Percentiles rank a stretch among this genome's conserved stretches.
phyloP scores from a whole-genome alignment of 2,329 filamentous ascomycete species.

The Claviceps arundinis region DNA sequence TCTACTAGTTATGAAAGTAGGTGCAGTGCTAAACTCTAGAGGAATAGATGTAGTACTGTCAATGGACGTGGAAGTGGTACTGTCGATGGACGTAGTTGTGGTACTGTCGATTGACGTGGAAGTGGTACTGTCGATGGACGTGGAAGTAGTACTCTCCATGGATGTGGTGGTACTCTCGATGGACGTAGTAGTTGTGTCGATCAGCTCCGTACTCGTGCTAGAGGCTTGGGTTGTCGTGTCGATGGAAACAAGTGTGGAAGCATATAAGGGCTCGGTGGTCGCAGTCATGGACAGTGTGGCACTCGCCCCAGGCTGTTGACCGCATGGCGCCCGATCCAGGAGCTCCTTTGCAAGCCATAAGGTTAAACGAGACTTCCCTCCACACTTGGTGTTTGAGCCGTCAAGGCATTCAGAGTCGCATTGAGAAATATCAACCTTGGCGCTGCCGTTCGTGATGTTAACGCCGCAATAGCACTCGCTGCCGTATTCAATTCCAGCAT shows the following conservation, averaged over 20 bases:
- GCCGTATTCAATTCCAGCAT: slow-evolving; percentile 32
- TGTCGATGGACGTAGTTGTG: too few relatives aligned
- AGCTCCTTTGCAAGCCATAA: slow-evolving; percentile 36
- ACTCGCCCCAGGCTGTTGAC: slow-evolving; percentile 16
- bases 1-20: neutral
- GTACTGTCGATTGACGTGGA: too few relatives aligned
- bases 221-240: neutral
- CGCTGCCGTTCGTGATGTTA: slow-evolving; percentile 35
- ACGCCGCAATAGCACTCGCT: slow-evolving; percentile 38
- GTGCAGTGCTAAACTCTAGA: neutral
- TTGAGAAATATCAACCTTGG: slow-evolving; percentile 19
- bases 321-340: slow-evolving; percentile 37
- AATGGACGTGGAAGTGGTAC: too few relatives aligned
- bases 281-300: slow-evolving; percentile 14
- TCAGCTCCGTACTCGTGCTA: too few relatives aligned
- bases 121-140: too few relatives aligned
- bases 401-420: slow-evolving; percentile 42
- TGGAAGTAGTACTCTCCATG: too few relatives aligned
- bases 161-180: too few relatives aligned
- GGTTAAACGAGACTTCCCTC: slow-evolving; percentile 28
- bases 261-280: neutral
- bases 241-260: slow-evolving; percentile 6
- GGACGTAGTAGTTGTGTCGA: too few relatives aligned
- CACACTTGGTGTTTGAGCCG: slow-evolving; percentile 27
- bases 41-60: neutral